Conservation (phyloP, 352 stramenopile species). For the Phytophthora foliorum region DNA sequence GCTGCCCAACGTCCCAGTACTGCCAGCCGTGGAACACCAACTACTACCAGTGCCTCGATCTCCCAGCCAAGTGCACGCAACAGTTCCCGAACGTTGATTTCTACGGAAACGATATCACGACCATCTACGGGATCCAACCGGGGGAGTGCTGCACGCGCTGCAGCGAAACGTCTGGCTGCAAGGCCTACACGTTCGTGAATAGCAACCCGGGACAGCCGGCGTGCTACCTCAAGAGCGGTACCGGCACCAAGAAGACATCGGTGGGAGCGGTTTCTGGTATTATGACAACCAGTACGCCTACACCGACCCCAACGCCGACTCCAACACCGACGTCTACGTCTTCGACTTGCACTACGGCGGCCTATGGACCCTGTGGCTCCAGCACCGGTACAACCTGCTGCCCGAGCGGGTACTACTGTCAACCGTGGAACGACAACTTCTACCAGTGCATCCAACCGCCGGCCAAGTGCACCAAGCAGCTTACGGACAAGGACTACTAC, state of each 20-base stretch:
- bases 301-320: slow-evolving; percentile 24
- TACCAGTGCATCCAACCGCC: slow-evolving; percentile 54
- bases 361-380: slow-evolving; percentile 33
- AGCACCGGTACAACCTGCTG: slow-evolving; percentile 43
- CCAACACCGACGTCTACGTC: slow-evolving; percentile 25
- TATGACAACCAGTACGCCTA: slow-evolving; percentile 13
- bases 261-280: slow-evolving; percentile 47
- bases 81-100: slow-evolving; percentile 52
- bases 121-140: slow-evolving; percentile 28
- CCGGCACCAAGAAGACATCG: slow-evolving; percentile 10
- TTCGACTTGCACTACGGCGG: slow-evolving; percentile 24
- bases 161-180: slow-evolving; percentile 18
- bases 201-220: slow-evolving; percentile 34
- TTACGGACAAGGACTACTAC: slow-evolving; percentile 46
- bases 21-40: slow-evolving; percentile 56
- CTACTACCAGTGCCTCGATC: slow-evolving; percentile 58
- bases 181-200: slow-evolving; percentile 39
- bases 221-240: slow-evolving; percentile 52
- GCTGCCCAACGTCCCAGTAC: slow-evolving; percentile 52
- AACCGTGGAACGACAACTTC: slow-evolving; percentile 49
- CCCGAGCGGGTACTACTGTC: slow-evolving; percentile 47
- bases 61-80: slow-evolving; percentile 40
- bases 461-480: slow-evolving; percentile 42
- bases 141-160: slow-evolving; percentile 29
- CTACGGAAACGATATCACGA: slow-evolving; percentile 53